Percentiles rank a stretch among this genome's conserved stretches.
phyloP scores from a whole-genome alignment of 768 basidiomycete genomes.

The Mrakia frigida region DNA sequence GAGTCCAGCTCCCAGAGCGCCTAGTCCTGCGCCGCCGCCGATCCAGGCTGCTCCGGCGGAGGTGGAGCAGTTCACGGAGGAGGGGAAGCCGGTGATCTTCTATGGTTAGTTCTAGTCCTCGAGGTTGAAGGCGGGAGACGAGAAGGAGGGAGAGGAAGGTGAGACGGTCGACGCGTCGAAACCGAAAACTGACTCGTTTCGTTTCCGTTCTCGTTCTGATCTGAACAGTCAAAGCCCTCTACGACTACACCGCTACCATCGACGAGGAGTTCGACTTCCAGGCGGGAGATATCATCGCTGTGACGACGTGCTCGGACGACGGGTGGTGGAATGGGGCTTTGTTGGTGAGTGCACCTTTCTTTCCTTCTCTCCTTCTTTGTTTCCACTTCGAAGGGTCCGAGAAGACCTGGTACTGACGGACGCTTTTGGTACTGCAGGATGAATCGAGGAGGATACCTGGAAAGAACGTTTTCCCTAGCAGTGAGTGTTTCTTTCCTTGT shows the following conservation, averaged over 20 bases:
- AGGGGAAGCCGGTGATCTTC: conserved; percentile 75
- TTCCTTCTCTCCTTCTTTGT: not conserved
- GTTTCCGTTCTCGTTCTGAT: conserved; percentile 33
- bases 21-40: conserved; percentile 37
- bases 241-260: conserved; percentile 75
- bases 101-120: conserved; percentile 58
- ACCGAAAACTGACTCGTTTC: not conserved
- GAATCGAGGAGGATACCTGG: conserved; percentile 58
- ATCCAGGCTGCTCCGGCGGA: conserved; percentile 9
- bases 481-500: not conserved
- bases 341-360: conserved; percentile 45
- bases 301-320: conserved; percentile 69
- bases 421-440: not conserved
- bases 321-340: conserved; percentile 96
- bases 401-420: too few relatives aligned
- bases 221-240: conserved; percentile 72
- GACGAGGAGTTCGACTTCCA: conserved; percentile 97
- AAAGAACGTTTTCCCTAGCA: conserved; percentile 77
- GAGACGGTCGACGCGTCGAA: too few relatives aligned
- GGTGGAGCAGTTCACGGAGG: conserved; percentile 69
- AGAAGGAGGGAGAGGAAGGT: not conserved
- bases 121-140: too few relatives aligned
- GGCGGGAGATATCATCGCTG: conserved; percentile 88
- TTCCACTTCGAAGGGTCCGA: too few relatives aligned
- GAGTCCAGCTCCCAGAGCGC: conserved; percentile 29